Conservation (phyloP, 202 grass and related monocot species). For the Schoenoplectus tabernaemontani region DNA sequence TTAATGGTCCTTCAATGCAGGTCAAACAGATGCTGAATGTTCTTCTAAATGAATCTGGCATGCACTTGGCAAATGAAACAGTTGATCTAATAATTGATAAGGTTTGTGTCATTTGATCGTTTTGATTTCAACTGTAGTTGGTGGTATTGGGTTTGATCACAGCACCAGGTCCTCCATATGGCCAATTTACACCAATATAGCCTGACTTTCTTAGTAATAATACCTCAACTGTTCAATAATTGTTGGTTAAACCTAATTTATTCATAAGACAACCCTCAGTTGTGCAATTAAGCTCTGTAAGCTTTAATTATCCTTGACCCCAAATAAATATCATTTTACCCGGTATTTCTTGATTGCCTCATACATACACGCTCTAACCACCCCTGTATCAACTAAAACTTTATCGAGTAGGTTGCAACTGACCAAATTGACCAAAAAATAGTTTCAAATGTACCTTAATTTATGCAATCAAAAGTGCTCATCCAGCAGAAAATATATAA, state of each 20-base stretch:
- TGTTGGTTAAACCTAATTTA: not conserved
- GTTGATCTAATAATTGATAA: conserved; percentile 60
- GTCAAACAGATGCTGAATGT: conserved; percentile 65
- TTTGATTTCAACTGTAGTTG: conserved; percentile 14
- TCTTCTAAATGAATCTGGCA: conserved; percentile 57
- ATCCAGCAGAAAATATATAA: not conserved
- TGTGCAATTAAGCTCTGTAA: not conserved
- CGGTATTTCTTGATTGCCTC: not conserved
- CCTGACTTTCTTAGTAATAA: not conserved
- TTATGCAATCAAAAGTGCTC: not conserved
- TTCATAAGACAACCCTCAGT: not conserved
- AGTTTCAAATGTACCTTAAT: not conserved
- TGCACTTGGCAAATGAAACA: conserved; percentile 56
- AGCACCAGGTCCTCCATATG: not conserved
- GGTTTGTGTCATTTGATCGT: conserved; percentile 29
- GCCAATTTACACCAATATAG: not conserved
- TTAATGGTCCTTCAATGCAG: conserved; percentile 15
- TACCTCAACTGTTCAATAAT: not conserved
- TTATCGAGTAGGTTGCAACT: not conserved
- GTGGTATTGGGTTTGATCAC: not conserved
- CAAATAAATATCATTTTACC: not conserved
- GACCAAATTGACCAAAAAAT: not conserved
- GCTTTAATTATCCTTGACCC: not conserved
- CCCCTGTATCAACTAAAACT: not conserved
- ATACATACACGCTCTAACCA: not conserved